Conservation (phyloP, 768 basidiomycete genomes). For the Russula lepida region DNA sequence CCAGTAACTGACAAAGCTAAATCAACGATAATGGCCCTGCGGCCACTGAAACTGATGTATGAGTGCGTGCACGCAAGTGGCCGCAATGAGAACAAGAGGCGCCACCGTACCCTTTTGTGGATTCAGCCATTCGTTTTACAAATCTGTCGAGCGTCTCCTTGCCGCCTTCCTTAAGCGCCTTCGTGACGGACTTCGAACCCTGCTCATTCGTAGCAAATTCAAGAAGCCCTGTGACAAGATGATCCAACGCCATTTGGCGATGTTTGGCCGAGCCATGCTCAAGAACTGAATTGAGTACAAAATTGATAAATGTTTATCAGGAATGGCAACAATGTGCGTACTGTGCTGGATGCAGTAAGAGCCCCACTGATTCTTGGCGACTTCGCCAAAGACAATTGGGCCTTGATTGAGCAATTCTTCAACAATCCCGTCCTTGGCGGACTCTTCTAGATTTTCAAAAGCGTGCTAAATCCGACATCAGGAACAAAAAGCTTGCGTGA, state of each 20-base stretch:
- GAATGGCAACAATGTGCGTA: conserved; percentile 30
- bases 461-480: conserved; percentile 47
- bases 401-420: conserved; percentile 77
- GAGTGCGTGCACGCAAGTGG: neutral
- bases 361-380: conserved; percentile 84
- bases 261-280: conserved; percentile 78
- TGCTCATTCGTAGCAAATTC: conserved; percentile 79
- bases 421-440: conserved; percentile 77
- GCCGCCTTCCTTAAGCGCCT: conserved; percentile 79
- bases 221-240: conserved; percentile 65
- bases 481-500: neutral
- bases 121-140: conserved; percentile 78
- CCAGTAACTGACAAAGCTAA: conserved; percentile 76
- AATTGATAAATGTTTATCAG: conserved; percentile 7
- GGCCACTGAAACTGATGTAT: conserved; percentile 35
- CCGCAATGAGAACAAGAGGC: neutral
- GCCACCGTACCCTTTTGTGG: conserved; percentile 58
- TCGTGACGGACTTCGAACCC: conserved; percentile 80
- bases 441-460: conserved; percentile 78
- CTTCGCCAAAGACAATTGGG: conserved; percentile 56
- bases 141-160: conserved; percentile 66
- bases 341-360: conserved; percentile 83
- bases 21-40: conserved; percentile 81
- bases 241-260: conserved; percentile 67
- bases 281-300: conserved; percentile 42